A percentile compares a stretch with the other conserved stretches of the same genome.
Evolutionary conservation across 768 basidiomycete species (phyloP).

Genomic region (Xerocomus spinulosus): DNA sequence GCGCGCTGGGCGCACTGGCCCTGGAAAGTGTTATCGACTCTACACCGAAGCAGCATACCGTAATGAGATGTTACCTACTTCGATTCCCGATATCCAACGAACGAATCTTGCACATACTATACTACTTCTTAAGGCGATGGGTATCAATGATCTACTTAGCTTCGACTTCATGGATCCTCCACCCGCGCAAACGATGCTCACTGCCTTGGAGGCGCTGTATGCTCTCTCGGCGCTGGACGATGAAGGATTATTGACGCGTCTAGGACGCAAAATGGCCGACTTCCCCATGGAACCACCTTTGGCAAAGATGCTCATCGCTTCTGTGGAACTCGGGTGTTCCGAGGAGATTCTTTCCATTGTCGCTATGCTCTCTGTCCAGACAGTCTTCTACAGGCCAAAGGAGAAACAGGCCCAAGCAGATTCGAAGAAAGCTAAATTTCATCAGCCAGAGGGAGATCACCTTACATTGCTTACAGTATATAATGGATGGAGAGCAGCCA

Average conservation of each 20-base stretch:
- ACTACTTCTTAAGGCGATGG: constrained; percentile 97
- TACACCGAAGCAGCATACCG: constrained; percentile 98
- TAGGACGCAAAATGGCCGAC: constrained; percentile 99
- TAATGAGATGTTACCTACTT: constrained; percentile 97
- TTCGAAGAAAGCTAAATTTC: constrained; percentile 99
- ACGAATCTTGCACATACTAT: constrained; percentile 92
- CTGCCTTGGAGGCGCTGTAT: constrained; percentile 90
- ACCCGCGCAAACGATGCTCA: constrained; percentile 93
- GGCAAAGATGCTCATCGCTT: constrained; percentile 97
- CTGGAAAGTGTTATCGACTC: constrained; percentile 96
- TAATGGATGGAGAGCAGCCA: constrained; percentile 96
- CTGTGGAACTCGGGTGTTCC: constrained; percentile 95
- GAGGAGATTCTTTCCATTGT: constrained; percentile 97
- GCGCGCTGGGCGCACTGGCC: constrained; percentile 95
- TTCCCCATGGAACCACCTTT: constrained; percentile 97
- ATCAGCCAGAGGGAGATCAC: constrained; percentile 97
- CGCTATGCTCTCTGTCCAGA: constrained; percentile 95
- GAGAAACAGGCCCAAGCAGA: constrained; percentile 99
- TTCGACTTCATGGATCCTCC: constrained; percentile 99
- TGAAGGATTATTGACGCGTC: constrained; percentile 88
- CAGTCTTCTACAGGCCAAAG: constrained; percentile 97
- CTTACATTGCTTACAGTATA: constrained; percentile 90
- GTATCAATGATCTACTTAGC: constrained; percentile 93
- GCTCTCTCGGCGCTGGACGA: constrained; percentile 95
- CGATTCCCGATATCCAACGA: constrained; percentile 96